phyloP scores from a whole-genome alignment of 2,329 filamentous ascomycete species.

The Corniculantispora saksenae region DNA sequence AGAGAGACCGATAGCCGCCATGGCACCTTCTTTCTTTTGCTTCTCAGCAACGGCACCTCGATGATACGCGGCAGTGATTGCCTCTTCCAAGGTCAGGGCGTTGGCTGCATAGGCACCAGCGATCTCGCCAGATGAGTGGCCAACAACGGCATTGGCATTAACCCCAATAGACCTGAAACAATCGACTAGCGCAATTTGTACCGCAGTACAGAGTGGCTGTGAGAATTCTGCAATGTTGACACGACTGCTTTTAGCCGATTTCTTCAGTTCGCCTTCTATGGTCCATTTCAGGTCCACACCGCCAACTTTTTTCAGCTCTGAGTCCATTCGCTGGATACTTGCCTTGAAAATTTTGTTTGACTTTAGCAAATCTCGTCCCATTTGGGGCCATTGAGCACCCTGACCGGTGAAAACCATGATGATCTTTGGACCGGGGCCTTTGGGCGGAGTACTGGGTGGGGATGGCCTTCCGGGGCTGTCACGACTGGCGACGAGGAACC shows the following conservation, averaged over 20 bases:
- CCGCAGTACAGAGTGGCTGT: conserved; percentile 41
- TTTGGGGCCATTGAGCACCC: conserved; percentile 36
- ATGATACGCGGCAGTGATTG: conserved; percentile 33
- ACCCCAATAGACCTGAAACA: conserved; percentile 31
- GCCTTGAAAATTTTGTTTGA: conserved; percentile 23
- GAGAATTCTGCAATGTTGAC: conserved; percentile 15
- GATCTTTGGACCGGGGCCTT: not conserved
- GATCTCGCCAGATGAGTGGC: conserved; percentile 41
- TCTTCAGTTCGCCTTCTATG: conserved; percentile 19
- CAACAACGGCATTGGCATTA: conserved; percentile 30
- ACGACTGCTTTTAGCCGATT: conserved; percentile 4
- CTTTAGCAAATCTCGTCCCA: conserved; percentile 34
- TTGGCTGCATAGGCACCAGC: conserved; percentile 35
- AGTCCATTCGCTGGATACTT: conserved; percentile 20
- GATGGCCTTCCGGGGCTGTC: not conserved
- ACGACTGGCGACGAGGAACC: not conserved
- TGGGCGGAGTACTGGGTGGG: not conserved
- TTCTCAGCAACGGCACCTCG: conserved; percentile 28
- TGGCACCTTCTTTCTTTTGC: conserved; percentile 24
- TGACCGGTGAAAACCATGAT: conserved; percentile 36
- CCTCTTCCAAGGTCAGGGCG: conserved; percentile 25
- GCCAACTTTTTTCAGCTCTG: conserved; percentile 8
- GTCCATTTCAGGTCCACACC: conserved; percentile 14
- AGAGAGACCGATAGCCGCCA: conserved; percentile 33
- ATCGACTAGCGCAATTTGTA: conserved; percentile 42